A percentile compares a stretch with the other conserved stretches of the same genome.
These are phyloP conservation scores for Starmerella vitae DNA, from an alignment of 805 yeast genomes.

Conservation along the genomic window DNA sequence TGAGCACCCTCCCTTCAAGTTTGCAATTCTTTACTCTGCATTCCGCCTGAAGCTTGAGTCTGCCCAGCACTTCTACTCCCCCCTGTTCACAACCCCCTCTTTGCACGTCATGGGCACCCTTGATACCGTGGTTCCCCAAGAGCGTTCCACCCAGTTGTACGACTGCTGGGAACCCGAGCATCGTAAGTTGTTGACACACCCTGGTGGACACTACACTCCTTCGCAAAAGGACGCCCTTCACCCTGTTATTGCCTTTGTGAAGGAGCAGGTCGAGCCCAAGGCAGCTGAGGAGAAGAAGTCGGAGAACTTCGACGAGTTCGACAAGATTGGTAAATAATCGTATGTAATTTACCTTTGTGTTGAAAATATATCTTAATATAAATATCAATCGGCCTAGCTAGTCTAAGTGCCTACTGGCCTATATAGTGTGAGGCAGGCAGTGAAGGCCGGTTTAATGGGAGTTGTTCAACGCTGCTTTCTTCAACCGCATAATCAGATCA, in stretches of 20 bases:
- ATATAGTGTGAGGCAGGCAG: neutral
- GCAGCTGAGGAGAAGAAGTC: conserved; percentile 4
- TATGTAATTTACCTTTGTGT: neutral
- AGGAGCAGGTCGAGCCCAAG: conserved; percentile 1
- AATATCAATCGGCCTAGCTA: neutral
- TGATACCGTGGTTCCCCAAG: conserved; percentile 73
- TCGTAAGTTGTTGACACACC: conserved; percentile 53
- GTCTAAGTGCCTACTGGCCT: neutral
- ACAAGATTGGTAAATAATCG: conserved; percentile 24
- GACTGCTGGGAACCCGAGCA: conserved; percentile 35
- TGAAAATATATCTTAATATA: too few species aligned
- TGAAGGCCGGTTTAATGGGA: too few species aligned
- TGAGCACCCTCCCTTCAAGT: conserved; percentile 43
- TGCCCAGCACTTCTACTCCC: conserved; percentile 26
- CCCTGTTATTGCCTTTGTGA: conserved; percentile 25
- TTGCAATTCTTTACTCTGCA: conserved; percentile 68
- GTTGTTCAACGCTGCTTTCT: conserved; percentile 24
- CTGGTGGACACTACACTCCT: conserved; percentile 96
- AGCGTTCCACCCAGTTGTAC: conserved; percentile 49
- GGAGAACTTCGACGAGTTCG: conserved; percentile 31
- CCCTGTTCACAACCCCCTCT: conserved; percentile 31
- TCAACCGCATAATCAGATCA: conserved; percentile 21
- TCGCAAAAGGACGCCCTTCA: conserved; percentile 48
- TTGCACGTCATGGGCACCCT: conserved; percentile 74
- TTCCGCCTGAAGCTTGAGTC: conserved; percentile 24